These are phyloP conservation scores for Rubia peregrina DNA, from an alignment of 305 asterid genomes.

Conservation along the genomic window DNA sequence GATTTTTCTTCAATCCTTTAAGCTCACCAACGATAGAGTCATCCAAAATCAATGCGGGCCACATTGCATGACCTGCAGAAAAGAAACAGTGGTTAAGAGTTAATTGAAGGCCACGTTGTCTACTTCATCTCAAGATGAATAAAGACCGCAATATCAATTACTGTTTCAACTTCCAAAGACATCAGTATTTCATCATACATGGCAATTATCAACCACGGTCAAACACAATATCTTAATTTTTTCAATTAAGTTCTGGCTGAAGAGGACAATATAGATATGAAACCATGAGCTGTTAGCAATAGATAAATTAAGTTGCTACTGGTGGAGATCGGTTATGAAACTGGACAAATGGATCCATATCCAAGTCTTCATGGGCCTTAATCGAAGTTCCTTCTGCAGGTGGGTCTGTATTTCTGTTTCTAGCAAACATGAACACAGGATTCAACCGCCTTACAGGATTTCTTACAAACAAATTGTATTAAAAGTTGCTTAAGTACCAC, in stretches of 20 bases:
- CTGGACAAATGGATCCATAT: neutral
- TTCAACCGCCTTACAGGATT: too few species aligned
- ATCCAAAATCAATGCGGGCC: conserved; percentile 92
- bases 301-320: neutral
- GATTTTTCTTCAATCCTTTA: conserved; percentile 60
- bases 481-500: neutral
- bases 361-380: neutral
- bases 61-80: conserved; percentile 81
- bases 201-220: neutral
- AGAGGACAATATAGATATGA: neutral
- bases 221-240: neutral
- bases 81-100: conserved; percentile 14
- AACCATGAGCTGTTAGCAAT: neutral
- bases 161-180: neutral
- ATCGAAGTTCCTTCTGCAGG: neutral
- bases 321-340: neutral
- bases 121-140: neutral
- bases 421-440: neutral
- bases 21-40: conserved; percentile 60
- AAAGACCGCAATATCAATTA: neutral
- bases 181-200: neutral
- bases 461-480: neutral
- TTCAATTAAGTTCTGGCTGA: neutral
- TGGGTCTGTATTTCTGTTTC: neutral
- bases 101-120: neutral